Conservation (phyloP, 2,329 filamentous ascomycete genomes). For the Amauroascus niger region DNA sequence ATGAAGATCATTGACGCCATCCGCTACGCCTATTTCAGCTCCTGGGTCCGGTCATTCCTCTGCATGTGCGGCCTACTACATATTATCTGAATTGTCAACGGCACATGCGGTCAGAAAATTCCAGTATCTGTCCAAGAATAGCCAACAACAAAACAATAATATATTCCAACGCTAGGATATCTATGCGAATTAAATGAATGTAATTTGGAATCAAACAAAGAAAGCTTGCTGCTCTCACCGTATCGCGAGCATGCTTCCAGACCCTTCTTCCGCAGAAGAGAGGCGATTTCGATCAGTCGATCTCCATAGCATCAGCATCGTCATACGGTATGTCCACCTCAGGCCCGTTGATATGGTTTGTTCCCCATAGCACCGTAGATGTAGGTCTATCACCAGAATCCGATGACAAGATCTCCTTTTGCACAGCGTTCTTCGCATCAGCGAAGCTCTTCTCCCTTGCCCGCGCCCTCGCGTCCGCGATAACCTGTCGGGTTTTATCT, state of each 20-base stretch:
- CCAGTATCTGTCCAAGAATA: too few species aligned
- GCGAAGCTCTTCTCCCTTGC: slow-evolving; percentile 48
- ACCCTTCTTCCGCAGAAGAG: background rate
- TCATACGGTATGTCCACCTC: background rate
- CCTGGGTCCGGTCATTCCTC: too few species aligned
- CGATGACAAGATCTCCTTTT: slow-evolving; percentile 2
- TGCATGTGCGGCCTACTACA: too few species aligned
- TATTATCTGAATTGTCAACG: too few species aligned
- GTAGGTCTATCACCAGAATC: background rate
- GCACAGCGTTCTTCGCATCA: slow-evolving; percentile 28
- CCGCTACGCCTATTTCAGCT: too few species aligned
- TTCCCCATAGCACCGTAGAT: background rate
- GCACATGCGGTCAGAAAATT: too few species aligned
- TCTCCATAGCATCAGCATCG: slow-evolving; percentile 25
- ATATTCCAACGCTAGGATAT: background rate
- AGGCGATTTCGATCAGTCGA: slow-evolving; percentile 14
- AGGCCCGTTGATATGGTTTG: background rate
- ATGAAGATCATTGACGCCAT: too few species aligned
- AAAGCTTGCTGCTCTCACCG: background rate
- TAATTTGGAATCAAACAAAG: background rate
- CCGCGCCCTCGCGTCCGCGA: slow-evolving; percentile 66
- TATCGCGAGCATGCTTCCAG: background rate
- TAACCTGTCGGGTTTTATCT: slow-evolving; percentile 64
- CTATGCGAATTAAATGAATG: background rate
- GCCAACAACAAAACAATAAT: background rate